phyloP scores from a whole-genome alignment of 164 flowering plant species.

The Warburgia ugandensis region DNA sequence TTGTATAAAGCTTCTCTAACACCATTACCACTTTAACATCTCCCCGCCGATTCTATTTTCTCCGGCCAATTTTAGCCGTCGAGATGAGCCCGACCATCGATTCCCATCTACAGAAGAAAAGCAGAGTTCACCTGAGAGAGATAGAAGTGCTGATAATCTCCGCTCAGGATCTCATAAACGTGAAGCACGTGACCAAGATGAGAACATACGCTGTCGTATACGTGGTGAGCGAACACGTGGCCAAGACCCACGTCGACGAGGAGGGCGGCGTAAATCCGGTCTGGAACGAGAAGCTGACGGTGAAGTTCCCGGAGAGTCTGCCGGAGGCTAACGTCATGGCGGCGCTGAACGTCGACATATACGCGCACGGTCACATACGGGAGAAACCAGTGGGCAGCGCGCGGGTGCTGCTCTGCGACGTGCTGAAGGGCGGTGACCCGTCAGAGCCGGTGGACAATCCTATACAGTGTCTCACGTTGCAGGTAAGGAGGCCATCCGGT shows the following conservation, averaged over 20 bases:
- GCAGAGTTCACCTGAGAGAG: too few species aligned
- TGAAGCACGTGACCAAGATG: too few species aligned
- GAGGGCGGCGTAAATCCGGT: slow-evolving; percentile 28
- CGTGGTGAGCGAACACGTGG: too few species aligned
- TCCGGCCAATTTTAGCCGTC: too few species aligned
- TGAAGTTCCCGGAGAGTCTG: slow-evolving; percentile 17
- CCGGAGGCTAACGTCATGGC: slow-evolving; percentile 24
- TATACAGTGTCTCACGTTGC: slow-evolving; percentile 34
- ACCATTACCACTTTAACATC: too few species aligned
- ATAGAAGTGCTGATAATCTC: too few species aligned
- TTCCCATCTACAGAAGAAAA: too few species aligned
- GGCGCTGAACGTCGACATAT: slow-evolving; percentile 40
- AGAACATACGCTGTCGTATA: too few species aligned
- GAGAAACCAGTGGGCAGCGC: slow-evolving; percentile 43
- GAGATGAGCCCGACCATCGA: too few species aligned
- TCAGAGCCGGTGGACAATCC: slow-evolving; percentile 33
- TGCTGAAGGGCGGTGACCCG: slow-evolving; percentile 29
- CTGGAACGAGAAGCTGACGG: slow-evolving; percentile 38
- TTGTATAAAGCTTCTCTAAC: too few species aligned
- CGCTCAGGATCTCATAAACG: too few species aligned
- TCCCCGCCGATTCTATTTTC: too few species aligned
- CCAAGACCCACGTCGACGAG: slow-evolving; percentile 32
- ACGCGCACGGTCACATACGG: slow-evolving; percentile 31
- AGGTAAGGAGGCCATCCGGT: slow-evolving; percentile 31
- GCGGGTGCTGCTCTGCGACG: slow-evolving; percentile 35